These are phyloP conservation scores for Macrotyloma uniflorum DNA, from an alignment of 306 rosid species.

Conservation along the genomic window DNA sequence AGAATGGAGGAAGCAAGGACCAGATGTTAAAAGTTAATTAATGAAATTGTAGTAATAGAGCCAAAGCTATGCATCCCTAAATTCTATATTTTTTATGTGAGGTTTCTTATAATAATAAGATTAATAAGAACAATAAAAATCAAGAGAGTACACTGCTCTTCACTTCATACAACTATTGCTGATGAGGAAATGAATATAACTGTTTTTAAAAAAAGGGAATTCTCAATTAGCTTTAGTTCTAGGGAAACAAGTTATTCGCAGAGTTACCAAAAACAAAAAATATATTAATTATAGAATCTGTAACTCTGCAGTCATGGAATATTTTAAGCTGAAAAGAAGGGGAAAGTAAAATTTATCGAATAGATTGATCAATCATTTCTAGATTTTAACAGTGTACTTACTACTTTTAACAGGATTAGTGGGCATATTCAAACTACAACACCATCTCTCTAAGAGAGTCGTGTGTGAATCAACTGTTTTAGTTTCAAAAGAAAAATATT, in stretches of 20 bases:
- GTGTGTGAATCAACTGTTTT: neutral
- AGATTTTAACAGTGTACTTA: constrained; percentile 7
- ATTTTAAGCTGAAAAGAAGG: neutral
- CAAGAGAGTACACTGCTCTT: neutral
- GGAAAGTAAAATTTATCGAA: neutral
- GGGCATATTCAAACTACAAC: neutral
- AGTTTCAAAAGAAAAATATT: constrained; percentile 14
- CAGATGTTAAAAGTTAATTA: neutral
- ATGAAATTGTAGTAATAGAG: neutral
- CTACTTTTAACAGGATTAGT: neutral
- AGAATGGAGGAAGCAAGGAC: constrained; percentile 6
- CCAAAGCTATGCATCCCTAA: neutral
- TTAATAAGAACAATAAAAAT: too few species aligned
- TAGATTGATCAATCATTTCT: neutral
- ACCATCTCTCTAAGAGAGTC: constrained; percentile 11
- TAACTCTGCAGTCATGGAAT: neutral
- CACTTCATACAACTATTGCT: neutral
- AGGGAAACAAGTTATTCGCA: neutral
- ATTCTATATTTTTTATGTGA: too few species aligned
- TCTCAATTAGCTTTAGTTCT: constrained; percentile 13
- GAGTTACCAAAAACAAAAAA: neutral
- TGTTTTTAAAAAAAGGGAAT: neutral
- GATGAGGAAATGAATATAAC: neutral
- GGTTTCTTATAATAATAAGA: too few species aligned
- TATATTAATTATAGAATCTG: neutral